A percentile compares a stretch with the other conserved stretches of the same genome.
phyloP scores from a whole-genome alignment of 106 monocot genomes.

The Platanthera guangdongensis region DNA sequence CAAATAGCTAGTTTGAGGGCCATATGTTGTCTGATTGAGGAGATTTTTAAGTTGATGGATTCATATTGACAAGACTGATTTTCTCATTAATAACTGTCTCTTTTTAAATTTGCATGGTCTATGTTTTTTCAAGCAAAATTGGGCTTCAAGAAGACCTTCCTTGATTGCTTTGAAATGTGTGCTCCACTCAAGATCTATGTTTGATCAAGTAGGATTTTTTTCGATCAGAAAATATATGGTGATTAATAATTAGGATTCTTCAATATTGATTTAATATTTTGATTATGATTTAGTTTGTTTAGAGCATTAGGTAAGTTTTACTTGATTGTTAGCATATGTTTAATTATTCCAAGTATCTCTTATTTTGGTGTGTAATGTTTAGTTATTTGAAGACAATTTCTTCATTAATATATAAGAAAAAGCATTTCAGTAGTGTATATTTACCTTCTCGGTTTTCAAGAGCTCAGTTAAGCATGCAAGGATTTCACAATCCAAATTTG shows the following conservation, averaged over 20 bases:
- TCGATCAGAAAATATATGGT: too few species aligned
- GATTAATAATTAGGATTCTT: background rate
- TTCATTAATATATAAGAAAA: background rate
- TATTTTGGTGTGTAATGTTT: background rate
- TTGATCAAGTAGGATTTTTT: too few species aligned
- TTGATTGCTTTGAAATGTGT: too few species aligned
- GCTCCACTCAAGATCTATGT: too few species aligned
- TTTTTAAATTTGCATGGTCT: too few species aligned
- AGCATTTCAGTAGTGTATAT: background rate
- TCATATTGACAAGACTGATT: too few species aligned
- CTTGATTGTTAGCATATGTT: background rate
- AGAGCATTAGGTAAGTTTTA: background rate
- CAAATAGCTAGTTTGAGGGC: too few species aligned
- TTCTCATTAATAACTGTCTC: too few species aligned
- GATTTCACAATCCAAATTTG: background rate
- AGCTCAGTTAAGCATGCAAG: background rate
- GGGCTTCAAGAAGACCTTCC: too few species aligned
- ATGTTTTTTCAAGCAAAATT: too few species aligned
- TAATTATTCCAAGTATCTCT: background rate
- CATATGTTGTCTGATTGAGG: too few species aligned
- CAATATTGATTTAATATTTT: background rate
- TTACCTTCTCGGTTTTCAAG: background rate
- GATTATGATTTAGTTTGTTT: background rate
- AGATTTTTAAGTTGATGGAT: too few species aligned
- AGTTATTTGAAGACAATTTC: background rate